Conservation (phyloP, 768 basidiomycete species). For the Cystofilobasidium macerans region DNA sequence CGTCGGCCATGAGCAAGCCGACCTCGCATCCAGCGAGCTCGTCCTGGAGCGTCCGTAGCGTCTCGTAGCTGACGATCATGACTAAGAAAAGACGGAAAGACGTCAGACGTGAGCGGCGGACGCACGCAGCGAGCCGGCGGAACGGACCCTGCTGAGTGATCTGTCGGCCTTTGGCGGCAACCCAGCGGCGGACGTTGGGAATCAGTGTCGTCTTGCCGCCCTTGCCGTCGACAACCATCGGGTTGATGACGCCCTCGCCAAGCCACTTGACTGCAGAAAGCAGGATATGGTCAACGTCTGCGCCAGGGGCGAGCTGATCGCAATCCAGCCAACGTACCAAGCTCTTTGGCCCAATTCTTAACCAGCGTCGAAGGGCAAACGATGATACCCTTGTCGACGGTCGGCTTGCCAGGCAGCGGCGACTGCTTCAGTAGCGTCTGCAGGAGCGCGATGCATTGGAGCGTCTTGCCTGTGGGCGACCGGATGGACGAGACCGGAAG, state of each 20-base stretch:
- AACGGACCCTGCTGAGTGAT: slow-evolving; percentile 75
- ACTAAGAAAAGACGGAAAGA: slow-evolving; percentile 44
- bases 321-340: slow-evolving; percentile 48
- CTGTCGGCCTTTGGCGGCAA: slow-evolving; percentile 72
- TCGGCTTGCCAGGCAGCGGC: slow-evolving; percentile 67
- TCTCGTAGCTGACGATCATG: slow-evolving; percentile 98
- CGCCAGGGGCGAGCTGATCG: neutral
- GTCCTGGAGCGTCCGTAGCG: slow-evolving; percentile 64
- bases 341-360: slow-evolving; percentile 96
- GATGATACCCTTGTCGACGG: slow-evolving; percentile 95
- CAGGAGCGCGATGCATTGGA: slow-evolving; percentile 89
- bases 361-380: slow-evolving; percentile 94
- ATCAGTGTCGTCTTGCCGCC: slow-evolving; percentile 72
- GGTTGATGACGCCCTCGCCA: slow-evolving; percentile 63
- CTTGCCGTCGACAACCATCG: slow-evolving; percentile 83
- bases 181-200: slow-evolving; percentile 75
- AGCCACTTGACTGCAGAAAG: slow-evolving; percentile 75
- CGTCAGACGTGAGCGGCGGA: neutral
- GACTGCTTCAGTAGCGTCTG: slow-evolving; percentile 97
- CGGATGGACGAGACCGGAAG: neutral
- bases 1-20: slow-evolving; percentile 88
- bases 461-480: slow-evolving; percentile 54
- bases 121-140: neutral
- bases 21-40: slow-evolving; percentile 71
- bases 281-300: neutral